Conservation (phyloP, 306 rosid species). For the barrel medic (Medicago truncatula) region DNA sequence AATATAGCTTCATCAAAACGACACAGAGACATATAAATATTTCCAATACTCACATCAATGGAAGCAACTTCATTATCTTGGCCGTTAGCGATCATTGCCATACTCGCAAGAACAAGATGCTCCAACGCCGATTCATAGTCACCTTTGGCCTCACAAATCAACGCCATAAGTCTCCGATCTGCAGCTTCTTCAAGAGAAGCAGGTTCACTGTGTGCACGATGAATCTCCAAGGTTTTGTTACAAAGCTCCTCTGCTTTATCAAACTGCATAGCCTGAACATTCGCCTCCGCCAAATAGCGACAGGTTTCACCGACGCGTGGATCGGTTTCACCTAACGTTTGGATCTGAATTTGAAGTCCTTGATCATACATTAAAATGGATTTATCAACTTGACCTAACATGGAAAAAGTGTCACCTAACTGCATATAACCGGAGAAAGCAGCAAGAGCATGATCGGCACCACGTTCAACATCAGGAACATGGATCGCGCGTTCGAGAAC, state of each 20-base stretch:
- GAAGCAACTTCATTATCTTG: conserved; percentile 94
- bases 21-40: conserved; percentile 90
- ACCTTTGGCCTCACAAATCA: conserved; percentile 88
- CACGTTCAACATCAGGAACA: conserved; percentile 64
- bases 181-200: conserved; percentile 99
- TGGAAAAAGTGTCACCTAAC: conserved; percentile 91
- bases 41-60: conserved; percentile 96
- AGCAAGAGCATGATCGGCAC: conserved; percentile 95
- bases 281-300: conserved; percentile 95
- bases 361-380: conserved; percentile 85
- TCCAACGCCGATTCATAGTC: conserved; percentile 88
- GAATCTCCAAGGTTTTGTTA: conserved; percentile 91
- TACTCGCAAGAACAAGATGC: conserved; percentile 97
- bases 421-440: conserved; percentile 97
- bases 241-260: conserved; percentile 93
- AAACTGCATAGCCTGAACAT: conserved; percentile 98
- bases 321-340: conserved; percentile 88
- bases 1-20: conserved; percentile 97
- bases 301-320: conserved; percentile 97
- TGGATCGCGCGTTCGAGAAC: conserved; percentile 89
- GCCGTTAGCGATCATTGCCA: conserved; percentile 97
- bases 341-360: conserved; percentile 95
- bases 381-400: conserved; percentile 89
- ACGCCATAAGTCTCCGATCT: conserved; percentile 91
- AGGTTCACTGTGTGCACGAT: conserved; percentile 88